phyloP scores from a whole-genome alignment of 495 filamentous ascomycete species.

The Neurospora sp. region DNA sequence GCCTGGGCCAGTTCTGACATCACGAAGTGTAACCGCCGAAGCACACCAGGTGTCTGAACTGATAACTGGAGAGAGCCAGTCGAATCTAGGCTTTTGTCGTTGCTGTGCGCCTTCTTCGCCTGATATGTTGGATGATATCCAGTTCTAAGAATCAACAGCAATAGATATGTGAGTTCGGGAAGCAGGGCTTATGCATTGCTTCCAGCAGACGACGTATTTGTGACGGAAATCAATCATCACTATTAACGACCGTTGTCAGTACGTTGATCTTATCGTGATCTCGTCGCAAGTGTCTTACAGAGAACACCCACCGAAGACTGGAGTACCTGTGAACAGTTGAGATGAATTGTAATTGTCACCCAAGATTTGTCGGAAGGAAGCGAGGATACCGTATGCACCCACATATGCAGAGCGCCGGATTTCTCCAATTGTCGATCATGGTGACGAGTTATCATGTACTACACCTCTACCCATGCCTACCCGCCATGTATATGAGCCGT shows the following conservation, averaged over 20 bases:
- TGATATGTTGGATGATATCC: background rate
- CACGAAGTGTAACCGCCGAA: background rate
- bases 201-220: background rate
- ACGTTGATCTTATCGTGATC: background rate
- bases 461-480: background rate
- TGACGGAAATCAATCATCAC: background rate
- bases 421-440: background rate
- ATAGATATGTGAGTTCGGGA: background rate
- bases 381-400: background rate
- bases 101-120: background rate
- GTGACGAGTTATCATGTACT: background rate
- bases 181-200: background rate
- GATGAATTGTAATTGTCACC: background rate
- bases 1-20: background rate
- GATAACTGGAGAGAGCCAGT: background rate
- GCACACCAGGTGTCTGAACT: background rate
- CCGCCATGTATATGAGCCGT: background rate
- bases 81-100: background rate
- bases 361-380: background rate
- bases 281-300: background rate
- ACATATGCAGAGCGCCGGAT: background rate
- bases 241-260: background rate
- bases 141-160: background rate
- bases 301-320: background rate
- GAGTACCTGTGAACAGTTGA: background rate